These are phyloP conservation scores for Xylariales sp. DNA, from an alignment of 2,329 filamentous ascomycete genomes.

Conservation along the genomic window DNA sequence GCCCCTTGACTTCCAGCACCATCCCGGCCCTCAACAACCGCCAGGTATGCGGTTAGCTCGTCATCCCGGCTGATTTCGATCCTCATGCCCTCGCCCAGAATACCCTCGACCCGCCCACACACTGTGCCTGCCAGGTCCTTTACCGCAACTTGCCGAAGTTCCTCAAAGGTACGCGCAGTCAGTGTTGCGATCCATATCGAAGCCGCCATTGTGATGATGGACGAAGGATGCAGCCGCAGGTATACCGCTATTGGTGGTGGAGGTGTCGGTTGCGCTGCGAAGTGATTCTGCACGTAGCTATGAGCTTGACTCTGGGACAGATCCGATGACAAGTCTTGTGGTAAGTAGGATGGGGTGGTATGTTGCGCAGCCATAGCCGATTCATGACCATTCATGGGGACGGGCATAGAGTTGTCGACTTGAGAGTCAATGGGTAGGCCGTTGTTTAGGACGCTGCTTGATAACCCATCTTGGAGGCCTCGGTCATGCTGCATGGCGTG, in stretches of 20 bases:
- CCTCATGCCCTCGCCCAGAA: conserved; percentile 54
- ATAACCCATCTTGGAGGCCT: neutral
- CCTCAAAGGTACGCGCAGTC: conserved; percentile 50
- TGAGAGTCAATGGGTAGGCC: conserved; percentile 44
- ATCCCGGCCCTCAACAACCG: conserved; percentile 50
- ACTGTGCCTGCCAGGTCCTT: conserved; percentile 56
- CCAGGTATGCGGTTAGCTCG: conserved; percentile 68
- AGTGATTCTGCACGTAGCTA: conserved; percentile 24
- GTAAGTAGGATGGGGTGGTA: conserved; percentile 11
- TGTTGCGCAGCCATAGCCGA: conserved; percentile 11
- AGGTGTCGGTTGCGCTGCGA: conserved; percentile 18
- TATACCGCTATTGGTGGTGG: conserved; percentile 51
- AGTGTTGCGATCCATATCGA: conserved; percentile 65
- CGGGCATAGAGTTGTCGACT: conserved; percentile 58
- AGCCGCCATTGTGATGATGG: conserved; percentile 42
- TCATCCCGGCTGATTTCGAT: conserved; percentile 65
- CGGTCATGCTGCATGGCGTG: neutral
- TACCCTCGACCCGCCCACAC: conserved; percentile 59
- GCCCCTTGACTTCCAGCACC: conserved; percentile 15
- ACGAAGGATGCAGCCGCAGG: conserved; percentile 64
- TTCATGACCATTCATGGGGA: conserved; percentile 36
- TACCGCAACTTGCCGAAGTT: conserved; percentile 58
- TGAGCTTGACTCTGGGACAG: conserved; percentile 5
- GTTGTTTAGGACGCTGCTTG: conserved; percentile 14
- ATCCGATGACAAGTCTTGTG: conserved; percentile 8